These are phyloP conservation scores for Globisporangium abappressorium DNA, from an alignment of 352 stramenopile genomes.

Conservation along the genomic window DNA sequence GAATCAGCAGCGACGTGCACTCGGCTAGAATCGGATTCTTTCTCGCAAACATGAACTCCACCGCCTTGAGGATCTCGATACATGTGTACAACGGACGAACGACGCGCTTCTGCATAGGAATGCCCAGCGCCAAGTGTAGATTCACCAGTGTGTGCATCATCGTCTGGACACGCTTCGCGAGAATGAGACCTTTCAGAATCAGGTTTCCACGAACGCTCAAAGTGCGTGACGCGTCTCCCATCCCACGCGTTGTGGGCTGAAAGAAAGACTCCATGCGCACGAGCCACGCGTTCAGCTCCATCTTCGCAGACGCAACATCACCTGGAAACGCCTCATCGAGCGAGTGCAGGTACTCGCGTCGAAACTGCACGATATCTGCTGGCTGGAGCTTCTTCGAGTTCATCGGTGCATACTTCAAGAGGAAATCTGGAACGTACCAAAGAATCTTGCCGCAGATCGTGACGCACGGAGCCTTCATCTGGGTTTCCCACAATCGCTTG, in stretches of 20 bases:
- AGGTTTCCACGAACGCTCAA: constrained; percentile 82
- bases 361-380: constrained; percentile 69
- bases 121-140: constrained; percentile 83
- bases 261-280: constrained; percentile 89
- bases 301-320: constrained; percentile 74
- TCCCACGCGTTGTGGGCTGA: constrained; percentile 72
- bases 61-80: constrained; percentile 89
- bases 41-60: constrained; percentile 91
- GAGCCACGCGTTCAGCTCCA: constrained; percentile 83
- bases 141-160: constrained; percentile 90
- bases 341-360: constrained; percentile 74
- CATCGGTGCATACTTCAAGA: constrained; percentile 81
- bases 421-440: constrained; percentile 87
- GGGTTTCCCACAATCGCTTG: constrained; percentile 88
- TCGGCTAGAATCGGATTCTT: constrained; percentile 84
- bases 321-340: constrained; percentile 76
- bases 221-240: constrained; percentile 67
- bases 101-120: constrained; percentile 83
- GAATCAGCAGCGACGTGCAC: constrained; percentile 66
- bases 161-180: constrained; percentile 86
- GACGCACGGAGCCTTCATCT: constrained; percentile 79
- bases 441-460: constrained; percentile 82
- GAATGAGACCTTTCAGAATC: constrained; percentile 90
- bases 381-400: constrained; percentile 83
- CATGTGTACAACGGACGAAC: constrained; percentile 87